Percentiles rank a stretch among this genome's conserved stretches.
phyloP scores from a whole-genome alignment of 1,284 basidiomycete species.

The Vanrija sp. region DNA sequence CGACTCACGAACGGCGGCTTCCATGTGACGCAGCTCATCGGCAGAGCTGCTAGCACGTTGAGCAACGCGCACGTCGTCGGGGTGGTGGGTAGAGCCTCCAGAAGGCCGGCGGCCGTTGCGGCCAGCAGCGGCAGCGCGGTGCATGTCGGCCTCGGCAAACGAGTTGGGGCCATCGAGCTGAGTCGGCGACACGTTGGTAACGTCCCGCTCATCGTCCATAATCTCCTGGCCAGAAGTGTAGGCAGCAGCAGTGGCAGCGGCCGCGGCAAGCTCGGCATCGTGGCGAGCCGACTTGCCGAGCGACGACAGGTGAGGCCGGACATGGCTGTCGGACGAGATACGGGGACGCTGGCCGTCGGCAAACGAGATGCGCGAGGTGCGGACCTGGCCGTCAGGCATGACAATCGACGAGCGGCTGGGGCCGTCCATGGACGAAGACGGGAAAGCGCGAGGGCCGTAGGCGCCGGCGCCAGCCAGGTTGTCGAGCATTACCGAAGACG shows the following conservation, averaged over 20 bases:
- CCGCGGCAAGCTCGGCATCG: neutral
- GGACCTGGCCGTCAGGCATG: slow-evolving; percentile 46
- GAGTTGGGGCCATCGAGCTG: slow-evolving; percentile 64
- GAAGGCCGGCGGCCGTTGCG: slow-evolving; percentile 18
- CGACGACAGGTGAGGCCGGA: slow-evolving; percentile 37
- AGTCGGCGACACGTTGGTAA: slow-evolving; percentile 57
- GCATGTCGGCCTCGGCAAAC: slow-evolving; percentile 64
- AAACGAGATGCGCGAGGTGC: slow-evolving; percentile 46
- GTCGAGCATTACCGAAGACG: slow-evolving; percentile 43
- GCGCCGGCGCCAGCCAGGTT: slow-evolving; percentile 67
- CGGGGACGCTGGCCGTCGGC: slow-evolving; percentile 34
- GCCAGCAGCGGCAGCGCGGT: slow-evolving; percentile 24
- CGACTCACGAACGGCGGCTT: slow-evolving; percentile 31
- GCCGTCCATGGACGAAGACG: slow-evolving; percentile 24
- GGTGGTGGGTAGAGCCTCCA: neutral
- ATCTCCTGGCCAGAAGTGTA: slow-evolving; percentile 42
- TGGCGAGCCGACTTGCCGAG: slow-evolving; percentile 37
- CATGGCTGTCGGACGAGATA: slow-evolving; percentile 66
- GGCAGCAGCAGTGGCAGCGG: slow-evolving; percentile 32
- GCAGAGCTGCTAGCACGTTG: slow-evolving; percentile 36
- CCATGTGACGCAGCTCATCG: slow-evolving; percentile 44
- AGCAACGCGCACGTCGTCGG: slow-evolving; percentile 16
- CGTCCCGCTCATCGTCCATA: slow-evolving; percentile 31
- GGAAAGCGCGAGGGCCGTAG: slow-evolving; percentile 36
- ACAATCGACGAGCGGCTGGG: slow-evolving; percentile 56